phyloP scores from a whole-genome alignment of 257 asterid species.

The Vinca minor region DNA sequence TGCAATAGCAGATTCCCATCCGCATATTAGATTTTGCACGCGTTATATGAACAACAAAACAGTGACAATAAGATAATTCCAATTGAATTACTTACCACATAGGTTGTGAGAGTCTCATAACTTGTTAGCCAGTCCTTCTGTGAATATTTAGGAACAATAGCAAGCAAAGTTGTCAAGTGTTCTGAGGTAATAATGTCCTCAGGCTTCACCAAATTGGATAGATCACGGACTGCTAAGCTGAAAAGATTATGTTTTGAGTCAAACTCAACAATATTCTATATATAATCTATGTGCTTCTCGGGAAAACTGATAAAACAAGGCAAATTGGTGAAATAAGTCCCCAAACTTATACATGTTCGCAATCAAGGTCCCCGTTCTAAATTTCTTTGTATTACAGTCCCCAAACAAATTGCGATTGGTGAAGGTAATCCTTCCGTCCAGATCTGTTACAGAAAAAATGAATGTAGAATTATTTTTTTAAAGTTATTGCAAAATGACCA shows the following conservation, averaged over 20 bases:
- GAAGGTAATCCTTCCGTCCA: no score
- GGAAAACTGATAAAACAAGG: not conserved
- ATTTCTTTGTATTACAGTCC: no score
- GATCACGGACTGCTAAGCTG: conserved; percentile 94
- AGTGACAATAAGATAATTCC: not conserved
- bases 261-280: not conserved
- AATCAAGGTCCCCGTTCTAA: no score
- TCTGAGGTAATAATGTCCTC: conserved; percentile 59
- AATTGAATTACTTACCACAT: conserved; percentile 49
- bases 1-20: no score
- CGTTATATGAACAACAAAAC: not conserved
- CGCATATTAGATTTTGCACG: not conserved
- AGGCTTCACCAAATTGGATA: conserved; percentile 78
- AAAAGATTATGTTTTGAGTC: conserved; percentile 13
- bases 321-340: no score
- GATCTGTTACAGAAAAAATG: no score
- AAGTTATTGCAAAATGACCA: no score
- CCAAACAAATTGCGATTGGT: no score
- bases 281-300: no score
- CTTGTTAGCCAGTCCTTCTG: conserved; percentile 90
- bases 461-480: no score
- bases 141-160: conserved; percentile 70
- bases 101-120: conserved; percentile 75
- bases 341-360: no score
- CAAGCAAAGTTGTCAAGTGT: conserved; percentile 73